Evolutionary conservation across 768 basidiomycete species (phyloP).

Genomic region (Boletus reticuloceps): DNA sequence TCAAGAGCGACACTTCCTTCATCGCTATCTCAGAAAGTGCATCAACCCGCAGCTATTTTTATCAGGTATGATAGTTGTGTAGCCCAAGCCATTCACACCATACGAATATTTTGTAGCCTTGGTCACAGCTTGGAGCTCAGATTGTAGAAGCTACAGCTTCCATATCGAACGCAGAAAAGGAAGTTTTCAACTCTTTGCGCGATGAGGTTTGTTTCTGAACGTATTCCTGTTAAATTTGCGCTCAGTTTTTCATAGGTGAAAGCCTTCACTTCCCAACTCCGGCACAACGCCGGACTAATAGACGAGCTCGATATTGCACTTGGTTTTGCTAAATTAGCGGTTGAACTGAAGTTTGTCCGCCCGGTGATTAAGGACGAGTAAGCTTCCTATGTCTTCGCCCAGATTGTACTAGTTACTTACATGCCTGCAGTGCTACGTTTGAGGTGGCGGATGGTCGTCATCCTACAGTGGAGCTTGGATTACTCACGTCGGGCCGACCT

Average conservation of each 20-base stretch:
- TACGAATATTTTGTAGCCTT: constrained; percentile 45
- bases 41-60: constrained; percentile 68
- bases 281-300: constrained; percentile 71
- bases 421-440: constrained; percentile 47
- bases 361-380: constrained; percentile 73
- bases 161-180: constrained; percentile 60
- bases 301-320: constrained; percentile 87
- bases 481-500: constrained; percentile 66
- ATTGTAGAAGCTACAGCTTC: constrained; percentile 56
- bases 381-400: constrained; percentile 20
- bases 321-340: constrained; percentile 77
- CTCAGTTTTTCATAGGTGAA: constrained; percentile 51
- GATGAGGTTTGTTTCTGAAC: constrained; percentile 47
- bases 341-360: constrained; percentile 71
- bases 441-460: constrained; percentile 81
- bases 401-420: background rate
- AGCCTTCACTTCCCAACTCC: constrained; percentile 50
- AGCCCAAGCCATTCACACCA: background rate
- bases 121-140: constrained; percentile 70
- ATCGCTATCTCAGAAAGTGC: constrained; percentile 57
- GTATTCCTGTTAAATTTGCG: background rate
- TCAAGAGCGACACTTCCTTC: constrained; percentile 51
- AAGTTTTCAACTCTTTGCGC: constrained; percentile 68
- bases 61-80: constrained; percentile 42
- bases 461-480: constrained; percentile 88